phyloP scores from a whole-genome alignment of 192 early-diverging fungal species.

The Coemansia sp. region DNA sequence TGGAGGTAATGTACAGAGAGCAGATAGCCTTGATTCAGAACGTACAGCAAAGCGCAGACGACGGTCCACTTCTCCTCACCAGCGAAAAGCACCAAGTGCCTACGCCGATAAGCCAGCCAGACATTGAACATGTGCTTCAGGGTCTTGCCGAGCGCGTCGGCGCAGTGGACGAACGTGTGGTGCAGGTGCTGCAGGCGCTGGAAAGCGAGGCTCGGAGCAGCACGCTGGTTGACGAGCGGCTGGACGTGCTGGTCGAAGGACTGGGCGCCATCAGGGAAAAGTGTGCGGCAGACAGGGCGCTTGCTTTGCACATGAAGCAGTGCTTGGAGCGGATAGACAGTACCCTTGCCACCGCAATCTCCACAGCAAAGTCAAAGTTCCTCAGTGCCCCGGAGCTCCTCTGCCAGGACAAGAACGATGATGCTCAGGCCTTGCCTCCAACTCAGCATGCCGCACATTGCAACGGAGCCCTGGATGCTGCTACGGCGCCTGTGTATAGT shows the following conservation, averaged over 20 bases:
- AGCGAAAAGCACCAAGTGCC: no score
- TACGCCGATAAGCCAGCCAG: background rate
- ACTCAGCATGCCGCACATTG: background rate
- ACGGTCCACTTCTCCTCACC: background rate
- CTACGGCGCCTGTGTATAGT: background rate
- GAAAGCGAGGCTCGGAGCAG: background rate
- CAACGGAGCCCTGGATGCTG: background rate
- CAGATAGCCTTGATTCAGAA: constrained; percentile 1
- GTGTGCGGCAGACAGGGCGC: constrained; percentile 14
- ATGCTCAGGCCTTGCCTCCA: background rate
- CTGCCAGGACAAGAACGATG: background rate
- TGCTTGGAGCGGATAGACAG: constrained; percentile 17
- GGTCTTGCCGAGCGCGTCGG: constrained; percentile 1
- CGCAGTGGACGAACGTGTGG: constrained; percentile 5
- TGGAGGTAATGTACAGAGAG: constrained; percentile 8
- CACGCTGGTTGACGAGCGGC: background rate
- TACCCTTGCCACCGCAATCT: constrained; percentile 11
- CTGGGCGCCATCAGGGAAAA: constrained; percentile 14
- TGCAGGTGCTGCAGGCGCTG: constrained; percentile 8
- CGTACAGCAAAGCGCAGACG: background rate
- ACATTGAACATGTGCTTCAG: constrained; percentile 4
- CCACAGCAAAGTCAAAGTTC: background rate
- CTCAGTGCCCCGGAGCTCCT: background rate
- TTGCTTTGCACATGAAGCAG: constrained; percentile 10
- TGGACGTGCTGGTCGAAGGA: constrained; percentile 11